These are phyloP conservation scores for Coelastrella sp. DNA, from an alignment of 139 green algal genomes.

Conservation along the genomic window DNA sequence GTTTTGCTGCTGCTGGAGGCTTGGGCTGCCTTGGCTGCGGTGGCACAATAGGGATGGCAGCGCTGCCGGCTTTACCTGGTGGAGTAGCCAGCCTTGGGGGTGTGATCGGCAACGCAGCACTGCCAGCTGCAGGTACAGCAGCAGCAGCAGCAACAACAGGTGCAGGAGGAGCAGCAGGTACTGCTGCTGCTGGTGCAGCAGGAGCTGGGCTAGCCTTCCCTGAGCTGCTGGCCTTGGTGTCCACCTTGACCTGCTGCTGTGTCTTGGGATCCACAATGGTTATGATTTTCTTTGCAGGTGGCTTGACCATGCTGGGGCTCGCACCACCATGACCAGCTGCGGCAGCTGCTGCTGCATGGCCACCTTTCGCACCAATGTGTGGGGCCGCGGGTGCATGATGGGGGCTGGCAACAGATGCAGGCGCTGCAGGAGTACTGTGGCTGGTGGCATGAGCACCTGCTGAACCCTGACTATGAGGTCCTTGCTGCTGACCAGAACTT, in stretches of 20 bases:
- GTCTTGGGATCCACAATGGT: not conserved
- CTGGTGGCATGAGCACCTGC: not conserved
- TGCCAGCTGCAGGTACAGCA: not conserved
- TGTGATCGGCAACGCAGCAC: constrained; percentile 1
- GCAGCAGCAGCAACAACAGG: not conserved
- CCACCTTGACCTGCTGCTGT: not conserved
- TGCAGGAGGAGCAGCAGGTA: not conserved
- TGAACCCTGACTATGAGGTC: not conserved
- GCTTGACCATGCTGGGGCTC: not conserved
- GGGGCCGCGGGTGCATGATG: not conserved
- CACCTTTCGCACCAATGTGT: not conserved
- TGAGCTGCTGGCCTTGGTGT: not conserved
- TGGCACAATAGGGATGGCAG: not conserved
- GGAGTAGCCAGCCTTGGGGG: not conserved
- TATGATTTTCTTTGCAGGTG: not conserved
- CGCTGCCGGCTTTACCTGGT: not conserved
- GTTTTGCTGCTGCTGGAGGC: constrained; percentile 8
- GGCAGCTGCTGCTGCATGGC: not conserved
- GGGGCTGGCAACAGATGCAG: not conserved
- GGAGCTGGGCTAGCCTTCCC: not conserved
- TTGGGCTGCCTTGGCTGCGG: constrained; percentile 5
- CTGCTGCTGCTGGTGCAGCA: constrained; percentile 31
- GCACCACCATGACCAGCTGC: not conserved
- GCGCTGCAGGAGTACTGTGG: not conserved
- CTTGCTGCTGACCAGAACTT: constrained; percentile 1